Percentiles rank a stretch among this genome's conserved stretches.
phyloP scores from a whole-genome alignment of 176 grass and related monocot genomes.

The Juncus inflexus region DNA sequence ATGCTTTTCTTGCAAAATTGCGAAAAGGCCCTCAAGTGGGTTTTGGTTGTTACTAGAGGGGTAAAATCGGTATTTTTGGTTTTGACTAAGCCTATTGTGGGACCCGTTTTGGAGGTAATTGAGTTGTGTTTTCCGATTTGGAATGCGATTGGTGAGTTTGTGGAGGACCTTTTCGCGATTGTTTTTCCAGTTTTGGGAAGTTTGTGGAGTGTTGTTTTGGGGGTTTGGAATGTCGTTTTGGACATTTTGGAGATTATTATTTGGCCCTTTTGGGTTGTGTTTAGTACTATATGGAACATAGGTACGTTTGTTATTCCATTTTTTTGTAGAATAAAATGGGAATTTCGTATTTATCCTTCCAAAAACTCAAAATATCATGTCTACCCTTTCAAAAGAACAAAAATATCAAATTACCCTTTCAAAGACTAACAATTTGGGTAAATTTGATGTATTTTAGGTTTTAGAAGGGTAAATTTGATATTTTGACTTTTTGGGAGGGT shows the following conservation, averaged over 20 bases:
- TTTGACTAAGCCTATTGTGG: conserved; percentile 31
- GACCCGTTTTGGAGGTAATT: conserved; percentile 20
- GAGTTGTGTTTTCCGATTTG: conserved; percentile 30
- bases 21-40: conserved; percentile 35
- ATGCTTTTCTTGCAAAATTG: conserved; percentile 84
- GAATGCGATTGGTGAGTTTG: conserved; percentile 32
- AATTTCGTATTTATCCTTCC: too few species aligned
- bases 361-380: too few species aligned
- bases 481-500: too few species aligned
- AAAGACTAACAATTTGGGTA: too few species aligned
- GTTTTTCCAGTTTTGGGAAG: conserved; percentile 36
- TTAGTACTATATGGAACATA: neutral
- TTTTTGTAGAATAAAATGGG: neutral
- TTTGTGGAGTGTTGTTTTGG: conserved; percentile 9
- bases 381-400: too few species aligned
- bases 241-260: conserved; percentile 7
- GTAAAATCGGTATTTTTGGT: conserved; percentile 18
- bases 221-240: neutral
- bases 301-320: neutral
- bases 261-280: conserved; percentile 8
- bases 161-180: conserved; percentile 42
- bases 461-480: too few species aligned
- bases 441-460: too few species aligned
- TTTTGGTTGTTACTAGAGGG: conserved; percentile 30
- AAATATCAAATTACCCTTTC: too few species aligned